phyloP scores from a whole-genome alignment of 2,329 filamentous ascomycete species.

The Diaporthe caulivora region DNA sequence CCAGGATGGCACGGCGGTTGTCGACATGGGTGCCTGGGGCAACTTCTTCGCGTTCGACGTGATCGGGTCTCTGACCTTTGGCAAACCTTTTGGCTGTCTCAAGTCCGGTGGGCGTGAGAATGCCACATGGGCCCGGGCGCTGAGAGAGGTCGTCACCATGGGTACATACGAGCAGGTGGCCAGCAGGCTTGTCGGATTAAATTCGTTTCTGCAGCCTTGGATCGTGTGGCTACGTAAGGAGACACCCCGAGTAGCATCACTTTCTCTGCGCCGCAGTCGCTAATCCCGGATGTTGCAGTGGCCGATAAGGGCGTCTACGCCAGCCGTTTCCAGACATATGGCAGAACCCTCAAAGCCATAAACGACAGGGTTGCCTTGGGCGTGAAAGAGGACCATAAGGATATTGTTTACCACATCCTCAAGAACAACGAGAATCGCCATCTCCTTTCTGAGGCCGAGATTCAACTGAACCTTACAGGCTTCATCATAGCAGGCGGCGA shows the following conservation, averaged over 20 bases:
- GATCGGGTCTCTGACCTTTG: not conserved
- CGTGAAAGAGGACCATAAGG: conserved; percentile 21
- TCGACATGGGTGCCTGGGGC: not conserved
- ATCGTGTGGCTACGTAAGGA: not conserved
- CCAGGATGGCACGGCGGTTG: not conserved
- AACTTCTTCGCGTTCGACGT: conserved; percentile 23
- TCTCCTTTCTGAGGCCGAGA: not conserved
- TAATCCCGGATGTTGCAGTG: not conserved
- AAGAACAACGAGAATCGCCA: conserved; percentile 20
- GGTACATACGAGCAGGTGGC: conserved; percentile 14
- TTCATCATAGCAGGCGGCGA: conserved; percentile 8
- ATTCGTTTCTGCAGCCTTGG: not conserved
- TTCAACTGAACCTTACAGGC: not conserved
- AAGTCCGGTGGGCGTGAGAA: not conserved
- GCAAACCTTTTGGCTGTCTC: conserved; percentile 1
- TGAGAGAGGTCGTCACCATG: conserved; percentile 1
- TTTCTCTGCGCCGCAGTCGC: not conserved
- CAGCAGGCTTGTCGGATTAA: conserved; percentile 4
- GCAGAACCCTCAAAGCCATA: not conserved
- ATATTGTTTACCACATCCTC: conserved; percentile 7
- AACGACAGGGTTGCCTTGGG: not conserved
- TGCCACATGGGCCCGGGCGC: not conserved
- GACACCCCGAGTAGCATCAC: fast-evolving
- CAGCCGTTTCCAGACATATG: not conserved
- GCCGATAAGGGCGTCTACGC: not conserved